phyloP scores from a whole-genome alignment of 768 basidiomycete genomes.

The Agrocybe praecox region DNA sequence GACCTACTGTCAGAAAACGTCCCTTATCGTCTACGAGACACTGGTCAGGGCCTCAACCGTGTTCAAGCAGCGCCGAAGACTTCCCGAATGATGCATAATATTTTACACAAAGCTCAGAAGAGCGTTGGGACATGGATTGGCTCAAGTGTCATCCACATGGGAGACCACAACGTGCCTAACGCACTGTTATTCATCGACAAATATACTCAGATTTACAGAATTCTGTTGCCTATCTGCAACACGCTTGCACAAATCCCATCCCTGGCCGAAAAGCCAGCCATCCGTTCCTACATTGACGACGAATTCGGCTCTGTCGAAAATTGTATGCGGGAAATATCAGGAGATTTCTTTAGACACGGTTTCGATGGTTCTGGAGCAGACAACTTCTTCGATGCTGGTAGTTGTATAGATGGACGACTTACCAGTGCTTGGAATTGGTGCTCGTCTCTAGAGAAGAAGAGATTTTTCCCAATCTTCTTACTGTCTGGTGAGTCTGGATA shows the following conservation, averaged over 20 bases:
- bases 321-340: constrained; percentile 68
- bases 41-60: constrained; percentile 89
- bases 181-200: constrained; percentile 92
- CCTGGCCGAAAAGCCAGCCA: constrained; percentile 67
- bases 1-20: constrained; percentile 78
- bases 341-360: constrained; percentile 86
- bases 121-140: constrained; percentile 86
- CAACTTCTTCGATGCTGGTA: constrained; percentile 88
- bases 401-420: constrained; percentile 80
- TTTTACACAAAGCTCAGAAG: constrained; percentile 81
- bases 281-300: constrained; percentile 76
- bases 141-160: constrained; percentile 88
- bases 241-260: constrained; percentile 71
- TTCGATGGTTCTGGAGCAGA: constrained; percentile 93
- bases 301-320: constrained; percentile 82
- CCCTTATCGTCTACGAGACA: constrained; percentile 81
- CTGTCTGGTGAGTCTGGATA: constrained; percentile 58
- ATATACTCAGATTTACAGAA: constrained; percentile 91
- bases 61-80: constrained; percentile 88
- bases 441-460: constrained; percentile 81
- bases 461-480: constrained; percentile 79
- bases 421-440: constrained; percentile 97
- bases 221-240: constrained; percentile 85
- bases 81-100: constrained; percentile 87
- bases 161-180: constrained; percentile 84